phyloP scores from a whole-genome alignment of 768 basidiomycete species.

The Mycena maculata region DNA sequence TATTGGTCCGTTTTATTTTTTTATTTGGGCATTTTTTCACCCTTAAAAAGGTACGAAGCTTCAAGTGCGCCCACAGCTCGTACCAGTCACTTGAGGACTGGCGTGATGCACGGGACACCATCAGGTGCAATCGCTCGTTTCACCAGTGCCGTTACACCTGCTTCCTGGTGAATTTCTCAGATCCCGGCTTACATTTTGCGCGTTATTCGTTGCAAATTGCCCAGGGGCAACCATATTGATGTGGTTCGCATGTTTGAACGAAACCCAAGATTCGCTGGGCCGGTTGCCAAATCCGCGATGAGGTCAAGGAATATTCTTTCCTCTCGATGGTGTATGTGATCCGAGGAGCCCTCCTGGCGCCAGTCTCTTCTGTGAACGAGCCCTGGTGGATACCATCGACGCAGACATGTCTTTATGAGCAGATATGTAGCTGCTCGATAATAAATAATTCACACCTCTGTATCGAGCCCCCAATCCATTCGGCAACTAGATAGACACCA shows the following conservation, averaged over 20 bases:
- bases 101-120: slow-evolving; percentile 17
- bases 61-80: slow-evolving; percentile 12
- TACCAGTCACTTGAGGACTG: slow-evolving; percentile 28
- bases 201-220: slow-evolving; percentile 15
- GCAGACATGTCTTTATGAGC: slow-evolving; percentile 30
- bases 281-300: slow-evolving; percentile 27
- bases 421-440: not conserved
- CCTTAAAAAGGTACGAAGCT: slow-evolving; percentile 4
- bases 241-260: slow-evolving; percentile 24
- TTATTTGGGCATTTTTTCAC: not conserved
- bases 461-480: no score
- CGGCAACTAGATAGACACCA: no score
- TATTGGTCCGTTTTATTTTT: not conserved
- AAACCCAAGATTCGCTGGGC: slow-evolving; percentile 28
- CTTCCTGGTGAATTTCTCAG: slow-evolving; percentile 18
- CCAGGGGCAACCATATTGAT: slow-evolving; percentile 14
- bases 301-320: slow-evolving; percentile 14
- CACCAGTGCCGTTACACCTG: slow-evolving; percentile 16
- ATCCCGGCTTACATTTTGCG: not conserved
- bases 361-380: slow-evolving; percentile 6
- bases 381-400: slow-evolving; percentile 21
- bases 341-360: slow-evolving; percentile 23
- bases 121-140: slow-evolving; percentile 25
- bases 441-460: not conserved
- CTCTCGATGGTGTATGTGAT: slow-evolving; percentile 22